Base-by-base conservation (phyloP, 2,329 filamentous ascomycete genomes). In the Fusarium sp. region DNA sequence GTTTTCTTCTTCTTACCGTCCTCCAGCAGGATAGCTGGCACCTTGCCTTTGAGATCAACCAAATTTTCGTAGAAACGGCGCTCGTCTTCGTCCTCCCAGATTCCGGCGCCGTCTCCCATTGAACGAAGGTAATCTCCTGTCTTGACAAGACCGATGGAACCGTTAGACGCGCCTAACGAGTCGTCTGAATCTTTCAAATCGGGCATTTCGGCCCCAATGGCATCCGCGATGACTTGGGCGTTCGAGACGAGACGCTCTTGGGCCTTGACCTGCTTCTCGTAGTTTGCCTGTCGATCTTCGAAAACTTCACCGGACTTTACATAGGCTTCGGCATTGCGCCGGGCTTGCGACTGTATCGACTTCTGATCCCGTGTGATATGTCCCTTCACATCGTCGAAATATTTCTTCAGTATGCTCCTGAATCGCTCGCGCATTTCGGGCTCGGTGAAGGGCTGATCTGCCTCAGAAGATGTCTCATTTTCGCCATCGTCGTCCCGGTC, bases 21-120 rank as follows among this genome's bases (percentile, higher is more conserved):
- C 76, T 99, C 96, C 1, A 99, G 88, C 10, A 99, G 84, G 73
- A 99, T 97, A 2, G 92, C 92, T 1, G 96, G 97, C 4, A 99
- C 96, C 73, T 97, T 97, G 72, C 97, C 96, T 77, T 97, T 97
- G 17, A 99, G 84, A 76, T 99, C 96, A 14, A 97, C 92, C 13
- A 99, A 81, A 69, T 98, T 98, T 83, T 99, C 96, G 81, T 99
- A 99, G 79, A 99, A 99, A 64, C 96, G 92, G 62, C 96, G 90
- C 80, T 99, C 95, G 56, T 99, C 96, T 76, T 99, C 96, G 73
- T 99, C 96, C 81, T 98, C 94, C 96, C 96, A 99, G 67, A 99
- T 98, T 1, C 96, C 96, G 24, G 94, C 88, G 21, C 94, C 94
- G 62, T 98, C 95, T 22, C 91, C 92, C 77, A 97, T 93, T 14